Evolutionary conservation across 2,329 filamentous ascomycete genomes (phyloP).

Genomic region (Dendryphion nanum): DNA sequence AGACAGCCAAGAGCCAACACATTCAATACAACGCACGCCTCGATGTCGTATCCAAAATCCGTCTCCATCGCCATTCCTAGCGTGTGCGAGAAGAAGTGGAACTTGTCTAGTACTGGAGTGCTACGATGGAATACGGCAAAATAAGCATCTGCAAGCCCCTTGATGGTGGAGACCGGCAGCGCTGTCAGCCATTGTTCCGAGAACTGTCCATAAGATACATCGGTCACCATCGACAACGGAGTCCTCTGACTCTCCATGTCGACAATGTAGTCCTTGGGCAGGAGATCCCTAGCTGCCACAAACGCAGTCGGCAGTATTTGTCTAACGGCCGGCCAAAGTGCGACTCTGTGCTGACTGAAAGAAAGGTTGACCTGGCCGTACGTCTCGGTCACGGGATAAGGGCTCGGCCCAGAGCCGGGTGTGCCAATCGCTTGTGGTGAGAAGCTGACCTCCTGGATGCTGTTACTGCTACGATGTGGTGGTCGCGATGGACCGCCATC

Average conservation of each 20-base stretch:
- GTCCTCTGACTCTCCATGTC: conserved; percentile 49
- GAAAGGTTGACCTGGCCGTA: conserved; percentile 39
- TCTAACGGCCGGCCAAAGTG: conserved; percentile 50
- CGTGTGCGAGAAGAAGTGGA: conserved; percentile 52
- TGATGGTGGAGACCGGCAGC: conserved; percentile 49
- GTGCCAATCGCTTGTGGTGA: conserved; percentile 27
- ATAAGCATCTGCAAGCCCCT: conserved; percentile 53
- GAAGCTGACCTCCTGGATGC: conserved; percentile 20
- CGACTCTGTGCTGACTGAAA: conserved; percentile 53
- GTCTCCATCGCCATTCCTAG: conserved; percentile 50
- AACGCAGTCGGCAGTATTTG: conserved; percentile 45
- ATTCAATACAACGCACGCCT: conserved; percentile 52
- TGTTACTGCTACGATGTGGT: no score
- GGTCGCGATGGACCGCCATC: no score
- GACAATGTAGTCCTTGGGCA: conserved; percentile 52
- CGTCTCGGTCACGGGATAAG: conserved; percentile 17
- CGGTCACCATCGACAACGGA: conserved; percentile 41
- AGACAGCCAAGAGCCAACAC: conserved; percentile 54
- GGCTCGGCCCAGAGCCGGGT: conserved; percentile 16
- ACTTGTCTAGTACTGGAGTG: conserved; percentile 53
- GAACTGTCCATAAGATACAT: conserved; percentile 34
- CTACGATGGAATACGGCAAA: conserved; percentile 56
- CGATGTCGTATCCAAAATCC: conserved; percentile 52
- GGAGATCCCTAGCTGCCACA: conserved; percentile 33
- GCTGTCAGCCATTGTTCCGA: conserved; percentile 45